phyloP scores from a whole-genome alignment of 2,329 filamentous ascomycete genomes.

The Biscogniauxia sp. region DNA sequence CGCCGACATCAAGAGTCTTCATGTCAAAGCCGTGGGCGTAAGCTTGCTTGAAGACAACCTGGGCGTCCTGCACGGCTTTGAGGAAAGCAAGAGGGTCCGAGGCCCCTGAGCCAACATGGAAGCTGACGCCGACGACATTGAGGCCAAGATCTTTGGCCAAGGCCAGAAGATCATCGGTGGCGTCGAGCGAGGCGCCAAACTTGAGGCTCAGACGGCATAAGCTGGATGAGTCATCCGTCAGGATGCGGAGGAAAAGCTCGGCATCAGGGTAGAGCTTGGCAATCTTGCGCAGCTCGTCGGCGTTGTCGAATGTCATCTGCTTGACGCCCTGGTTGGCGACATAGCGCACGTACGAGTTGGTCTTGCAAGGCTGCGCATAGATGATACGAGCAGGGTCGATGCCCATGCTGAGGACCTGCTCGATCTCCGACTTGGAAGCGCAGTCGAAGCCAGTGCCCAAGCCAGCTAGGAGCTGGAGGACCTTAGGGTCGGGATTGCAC shows the following conservation, averaged over 20 bases:
- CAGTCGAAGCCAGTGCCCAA: constrained; percentile 97
- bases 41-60: constrained; percentile 84
- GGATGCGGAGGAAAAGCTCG: constrained; percentile 89
- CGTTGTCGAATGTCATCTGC: constrained; percentile 99
- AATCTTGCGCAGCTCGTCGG: constrained; percentile 97
- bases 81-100: constrained; percentile 89
- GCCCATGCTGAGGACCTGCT: constrained; percentile 80
- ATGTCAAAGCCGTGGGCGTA: constrained; percentile 72
- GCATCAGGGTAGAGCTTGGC: constrained; percentile 86
- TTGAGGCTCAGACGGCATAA: constrained; percentile 95
- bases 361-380: constrained; percentile 99
- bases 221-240: constrained; percentile 93
- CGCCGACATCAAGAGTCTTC: constrained; percentile 89
- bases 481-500: constrained; percentile 91
- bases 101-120: constrained; percentile 95
- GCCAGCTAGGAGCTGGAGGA: constrained; percentile 81
- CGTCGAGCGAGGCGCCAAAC: constrained; percentile 88
- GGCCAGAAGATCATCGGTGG: constrained; percentile 71
- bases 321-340: constrained; percentile 81
- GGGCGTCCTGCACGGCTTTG: constrained; percentile 87
- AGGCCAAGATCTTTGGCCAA: constrained; percentile 79
- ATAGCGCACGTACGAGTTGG: constrained; percentile 93
- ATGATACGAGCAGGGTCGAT: constrained; percentile 90
- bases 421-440: constrained; percentile 95
- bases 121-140: constrained; percentile 93